Evolutionary conservation across 441 rosid genomes (phyloP), one percentile per base, ranked within the genome.

Genomic region (Mallotus japonicus): DNA sequence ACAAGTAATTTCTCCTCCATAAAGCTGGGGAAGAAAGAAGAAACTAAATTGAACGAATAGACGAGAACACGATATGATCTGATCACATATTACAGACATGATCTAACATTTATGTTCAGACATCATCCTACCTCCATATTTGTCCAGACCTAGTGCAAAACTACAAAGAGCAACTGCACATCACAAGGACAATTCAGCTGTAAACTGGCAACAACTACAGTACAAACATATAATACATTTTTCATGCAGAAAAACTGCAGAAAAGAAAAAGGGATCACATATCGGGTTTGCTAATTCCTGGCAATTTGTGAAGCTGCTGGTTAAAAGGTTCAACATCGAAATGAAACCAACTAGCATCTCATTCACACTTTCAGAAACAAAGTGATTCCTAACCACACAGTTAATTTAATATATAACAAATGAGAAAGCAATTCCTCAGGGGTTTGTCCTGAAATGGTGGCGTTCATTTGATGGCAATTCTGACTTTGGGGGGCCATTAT

Each of bases 401-500:
- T 60, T 51, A 62, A 50, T 73, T 61, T 59, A 54, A 71, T 62
- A 66, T 14, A 68, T 28, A 69, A 68, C 74, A 58, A 46, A 57
- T 34, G 16, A 51, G 19, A 44, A 54, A 59, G 73, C 60, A 68
- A 49, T 46, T 34, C 24, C 53, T 79, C 79, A 77, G 15, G 87
- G 90, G 84, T 77, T 84, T 73, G 82, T 72, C 77, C 88, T 83
- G 73, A 82, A 85, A 63, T 78, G 80, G 67, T 79, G 85, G 73
- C 80, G 81, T 37, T 87, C 87, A 68, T 83, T 90, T 67, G 87
- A 67, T 78, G 68, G 88, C 66, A 85, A 76, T 69, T 83, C 90
- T 12, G 84, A 75, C 83, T 87, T 85, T 44, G 89, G 70, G 10
- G 87, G 76, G 22, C 82, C 68, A 63, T 62, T 83, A 79, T 85